Percentiles rank a stretch among this genome's conserved stretches.
Conservation (phyloP, 2,329 filamentous ascomycete genomes). For the Apiospora rasikravindrae region DNA sequence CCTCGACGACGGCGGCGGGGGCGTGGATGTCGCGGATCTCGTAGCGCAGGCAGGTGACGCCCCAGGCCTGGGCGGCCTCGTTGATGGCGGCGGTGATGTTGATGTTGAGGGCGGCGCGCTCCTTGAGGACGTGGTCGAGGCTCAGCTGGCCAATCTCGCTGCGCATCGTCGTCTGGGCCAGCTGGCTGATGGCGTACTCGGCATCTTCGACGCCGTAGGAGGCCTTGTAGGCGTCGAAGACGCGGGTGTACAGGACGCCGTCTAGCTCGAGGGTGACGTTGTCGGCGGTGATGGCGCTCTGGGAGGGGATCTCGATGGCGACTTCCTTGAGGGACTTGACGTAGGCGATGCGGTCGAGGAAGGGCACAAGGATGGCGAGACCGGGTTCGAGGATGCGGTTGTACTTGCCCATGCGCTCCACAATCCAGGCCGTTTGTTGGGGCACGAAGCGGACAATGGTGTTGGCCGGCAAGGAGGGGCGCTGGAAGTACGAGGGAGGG, state of each 20-base stretch:
- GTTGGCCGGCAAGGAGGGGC: slow-evolving; percentile 80
- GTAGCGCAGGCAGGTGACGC: slow-evolving; percentile 93
- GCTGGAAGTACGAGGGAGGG: slow-evolving; percentile 81
- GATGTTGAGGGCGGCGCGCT: slow-evolving; percentile 92
- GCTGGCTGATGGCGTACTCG: slow-evolving; percentile 97
- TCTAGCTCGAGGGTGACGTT: slow-evolving; percentile 97
- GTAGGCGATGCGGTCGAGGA: slow-evolving; percentile 95
- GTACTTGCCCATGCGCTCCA: slow-evolving; percentile 99
- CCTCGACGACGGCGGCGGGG: slow-evolving; percentile 88
- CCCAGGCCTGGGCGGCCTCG: slow-evolving; percentile 96
- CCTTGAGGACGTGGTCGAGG: slow-evolving; percentile 96
- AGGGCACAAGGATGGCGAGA: slow-evolving; percentile 84
- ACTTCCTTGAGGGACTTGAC: slow-evolving; percentile 97
- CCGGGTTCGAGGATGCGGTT: slow-evolving; percentile 91
- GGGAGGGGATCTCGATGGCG: slow-evolving; percentile 95
- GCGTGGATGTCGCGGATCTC: slow-evolving; percentile 99
- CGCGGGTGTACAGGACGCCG: slow-evolving; percentile 91
- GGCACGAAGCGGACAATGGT: slow-evolving; percentile 96
- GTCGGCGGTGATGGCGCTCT: slow-evolving; percentile 97
- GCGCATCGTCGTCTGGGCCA: slow-evolving; percentile 98
- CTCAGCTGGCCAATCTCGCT: slow-evolving; percentile 96
- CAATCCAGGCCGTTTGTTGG: slow-evolving; percentile 99
- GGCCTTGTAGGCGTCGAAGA: slow-evolving; percentile 98
- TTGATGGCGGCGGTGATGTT: slow-evolving; percentile 99
- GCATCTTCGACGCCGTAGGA: slow-evolving; percentile 98